Percentiles rank a stretch among this genome's conserved stretches.
Evolutionary conservation across 108 stramenopile genomes (phyloP).

Genomic region (Pseudonitzschia pungens): DNA sequence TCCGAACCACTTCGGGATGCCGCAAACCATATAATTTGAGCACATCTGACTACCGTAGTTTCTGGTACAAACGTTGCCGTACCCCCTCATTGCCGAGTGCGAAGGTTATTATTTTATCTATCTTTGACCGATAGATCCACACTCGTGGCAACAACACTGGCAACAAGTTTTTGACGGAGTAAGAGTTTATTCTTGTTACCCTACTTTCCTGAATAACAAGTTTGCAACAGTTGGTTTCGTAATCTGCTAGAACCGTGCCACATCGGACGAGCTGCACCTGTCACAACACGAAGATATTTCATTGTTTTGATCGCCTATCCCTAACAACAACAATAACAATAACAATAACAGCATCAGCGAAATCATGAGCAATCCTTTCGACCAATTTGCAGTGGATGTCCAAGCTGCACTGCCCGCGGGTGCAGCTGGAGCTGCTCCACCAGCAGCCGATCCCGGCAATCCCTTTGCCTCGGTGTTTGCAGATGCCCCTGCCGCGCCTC

Average conservation of each 20-base stretch:
- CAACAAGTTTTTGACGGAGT: too few relatives aligned
- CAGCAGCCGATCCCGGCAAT: slow-evolving; percentile 28
- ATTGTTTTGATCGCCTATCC: too few relatives aligned
- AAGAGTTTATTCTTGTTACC: too few relatives aligned
- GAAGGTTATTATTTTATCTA: too few relatives aligned
- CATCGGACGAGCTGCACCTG: background rate
- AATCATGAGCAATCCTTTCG: slow-evolving; percentile 80
- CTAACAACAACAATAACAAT: background rate
- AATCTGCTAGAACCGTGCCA: background rate
- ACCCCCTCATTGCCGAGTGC: too few relatives aligned
- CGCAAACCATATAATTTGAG: too few relatives aligned
- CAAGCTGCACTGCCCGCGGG: slow-evolving; percentile 49
- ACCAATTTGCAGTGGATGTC: slow-evolving; percentile 73
- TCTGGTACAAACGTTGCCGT: too few relatives aligned
- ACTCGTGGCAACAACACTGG: too few relatives aligned
- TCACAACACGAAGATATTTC: background rate
- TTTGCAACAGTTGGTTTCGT: background rate
- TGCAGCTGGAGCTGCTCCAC: slow-evolving; percentile 22
- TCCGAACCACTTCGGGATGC: too few relatives aligned
- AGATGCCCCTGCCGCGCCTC: slow-evolving; percentile 29
- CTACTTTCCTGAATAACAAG: background rate
- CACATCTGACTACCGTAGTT: too few relatives aligned
- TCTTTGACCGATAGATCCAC: too few relatives aligned
- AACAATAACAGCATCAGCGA: background rate
- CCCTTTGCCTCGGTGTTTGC: slow-evolving; percentile 30